These are phyloP conservation scores for Blastobotrys persicus DNA, from an alignment of 1,139 yeast genomes.

Conservation along the genomic window DNA sequence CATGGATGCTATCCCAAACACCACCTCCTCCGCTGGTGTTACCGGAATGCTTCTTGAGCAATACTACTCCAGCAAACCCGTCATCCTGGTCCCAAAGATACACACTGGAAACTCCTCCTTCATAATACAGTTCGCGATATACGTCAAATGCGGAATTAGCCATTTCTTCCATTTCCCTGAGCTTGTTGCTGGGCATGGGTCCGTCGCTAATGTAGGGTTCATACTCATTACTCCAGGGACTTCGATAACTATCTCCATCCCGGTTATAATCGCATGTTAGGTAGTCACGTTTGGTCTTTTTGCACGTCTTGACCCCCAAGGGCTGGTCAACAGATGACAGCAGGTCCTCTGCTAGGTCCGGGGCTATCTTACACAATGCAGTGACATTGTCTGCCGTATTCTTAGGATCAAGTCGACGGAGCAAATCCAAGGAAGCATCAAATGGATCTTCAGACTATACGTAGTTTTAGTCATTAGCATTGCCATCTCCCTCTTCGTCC, in stretches of 20 bases:
- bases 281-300: constrained; percentile 60
- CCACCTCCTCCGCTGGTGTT: constrained; percentile 44
- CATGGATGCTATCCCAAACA: constrained; percentile 91
- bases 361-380: constrained; percentile 69
- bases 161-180: constrained; percentile 71
- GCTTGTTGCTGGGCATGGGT: constrained; percentile 65
- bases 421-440: constrained; percentile 84
- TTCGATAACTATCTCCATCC: constrained; percentile 88
- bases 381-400: constrained; percentile 60
- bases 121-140: constrained; percentile 90
- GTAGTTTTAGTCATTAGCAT: background rate
- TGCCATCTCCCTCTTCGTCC: background rate
- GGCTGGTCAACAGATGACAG: constrained; percentile 89
- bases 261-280: constrained; percentile 92
- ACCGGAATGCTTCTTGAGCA: constrained; percentile 62
- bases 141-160: constrained; percentile 92
- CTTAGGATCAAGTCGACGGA: constrained; percentile 83
- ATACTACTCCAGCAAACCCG: constrained; percentile 86
- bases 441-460: constrained; percentile 53
- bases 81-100: constrained; percentile 80
- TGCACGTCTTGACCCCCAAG: constrained; percentile 56
- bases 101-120: constrained; percentile 88
- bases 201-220: constrained; percentile 64
- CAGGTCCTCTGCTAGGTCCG: constrained; percentile 84
- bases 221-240: constrained; percentile 88